Evolutionary conservation across 2,329 filamentous ascomycete genomes (phyloP).

Genomic region (Aspergillaceae sp.): DNA sequence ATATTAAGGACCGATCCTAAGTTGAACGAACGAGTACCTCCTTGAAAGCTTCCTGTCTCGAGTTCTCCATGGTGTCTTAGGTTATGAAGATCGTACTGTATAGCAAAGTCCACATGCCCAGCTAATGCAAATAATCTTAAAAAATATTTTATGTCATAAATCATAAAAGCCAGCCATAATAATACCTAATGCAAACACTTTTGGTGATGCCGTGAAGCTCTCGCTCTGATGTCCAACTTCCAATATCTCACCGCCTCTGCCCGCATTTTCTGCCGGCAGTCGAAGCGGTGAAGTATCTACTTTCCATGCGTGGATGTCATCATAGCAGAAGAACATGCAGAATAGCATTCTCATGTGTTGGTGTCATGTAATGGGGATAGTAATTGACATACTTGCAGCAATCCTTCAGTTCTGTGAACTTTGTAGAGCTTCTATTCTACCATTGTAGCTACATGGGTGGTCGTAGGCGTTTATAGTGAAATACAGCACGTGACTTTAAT

Average conservation of each 20-base stretch:
- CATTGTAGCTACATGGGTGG: too few relatives aligned
- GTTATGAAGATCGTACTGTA: background rate
- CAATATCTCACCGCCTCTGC: constrained; percentile 8
- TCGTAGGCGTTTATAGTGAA: background rate
- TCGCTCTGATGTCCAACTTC: constrained; percentile 1
- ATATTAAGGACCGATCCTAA: constrained; percentile 12
- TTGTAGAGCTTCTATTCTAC: too few relatives aligned
- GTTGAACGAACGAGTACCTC: constrained; percentile 21
- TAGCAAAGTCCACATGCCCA: background rate
- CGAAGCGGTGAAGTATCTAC: constrained; percentile 13
- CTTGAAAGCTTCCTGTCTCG: constrained; percentile 34
- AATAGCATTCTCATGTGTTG: too few relatives aligned
- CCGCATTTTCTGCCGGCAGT: constrained; percentile 18
- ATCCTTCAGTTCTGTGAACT: too few relatives aligned
- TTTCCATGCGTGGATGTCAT: too few relatives aligned
- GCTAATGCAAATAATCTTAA: background rate
- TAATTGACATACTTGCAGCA: too few relatives aligned
- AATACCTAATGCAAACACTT: background rate
- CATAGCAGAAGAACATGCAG: too few relatives aligned
- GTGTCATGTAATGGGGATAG: too few relatives aligned
- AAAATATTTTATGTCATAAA: too few relatives aligned
- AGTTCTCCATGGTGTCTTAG: constrained; percentile 23
- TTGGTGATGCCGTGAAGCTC: background rate
- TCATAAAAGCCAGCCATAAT: background rate
- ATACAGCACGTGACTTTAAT: constrained; percentile 11